Base-by-base conservation (phyloP, 352 stramenopile species). In the Globisporangium cystogenes region DNA sequence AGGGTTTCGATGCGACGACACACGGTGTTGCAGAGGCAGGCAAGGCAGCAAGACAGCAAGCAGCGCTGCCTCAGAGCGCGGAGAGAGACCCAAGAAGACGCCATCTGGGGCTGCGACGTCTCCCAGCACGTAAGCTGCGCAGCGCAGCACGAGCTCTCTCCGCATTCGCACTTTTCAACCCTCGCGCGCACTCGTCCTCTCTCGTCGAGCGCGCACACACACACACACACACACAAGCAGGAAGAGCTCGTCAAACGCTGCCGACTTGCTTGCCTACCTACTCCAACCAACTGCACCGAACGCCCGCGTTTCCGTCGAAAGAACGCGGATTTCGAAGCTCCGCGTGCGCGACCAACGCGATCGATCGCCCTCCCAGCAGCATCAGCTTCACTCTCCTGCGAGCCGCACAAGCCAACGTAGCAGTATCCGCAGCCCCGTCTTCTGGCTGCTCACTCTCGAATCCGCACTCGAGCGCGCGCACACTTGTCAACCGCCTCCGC, bases 311-410 rank as follows among this genome's bases (percentile, higher is more conserved):
- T 42, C 39, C 15, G 39, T 44, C 39, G 39, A 37, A n/a, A 49
- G 23, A 49, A 21, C 14, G 3, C 24, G 18, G 44, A 49, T 36
- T 35, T 49, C 44, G 44, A 49, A 49, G 11, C 44, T 35, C 33
- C 60, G 18, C 54, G 23, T 57, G 51, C 44, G 43, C 51, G 16
- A 23, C 20, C 8, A 35, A 35, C 29, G 29, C 29, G 29, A 35
- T 35, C 29, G 29, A 35, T 8, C 12, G 18, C 21, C 2, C 20
- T 11, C 14, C 18, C 15, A 43, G 18, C 39, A 43, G 39, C 39
- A 43, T 23, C 4, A 43, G 18, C 39, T n/a, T n/a, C n/a, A n/a
- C n/a, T n/a, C n/a, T n/a, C n/a, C n/a, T n/a, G n/a, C n/a, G n/a
- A n/a, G n/a, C n/a, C n/a, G n/a, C n/a, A 39, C 33, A 39, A 39